These are phyloP conservation scores for Noccaea caerulescens DNA, from an alignment of 345 rosid genomes.

Conservation along the genomic window DNA sequence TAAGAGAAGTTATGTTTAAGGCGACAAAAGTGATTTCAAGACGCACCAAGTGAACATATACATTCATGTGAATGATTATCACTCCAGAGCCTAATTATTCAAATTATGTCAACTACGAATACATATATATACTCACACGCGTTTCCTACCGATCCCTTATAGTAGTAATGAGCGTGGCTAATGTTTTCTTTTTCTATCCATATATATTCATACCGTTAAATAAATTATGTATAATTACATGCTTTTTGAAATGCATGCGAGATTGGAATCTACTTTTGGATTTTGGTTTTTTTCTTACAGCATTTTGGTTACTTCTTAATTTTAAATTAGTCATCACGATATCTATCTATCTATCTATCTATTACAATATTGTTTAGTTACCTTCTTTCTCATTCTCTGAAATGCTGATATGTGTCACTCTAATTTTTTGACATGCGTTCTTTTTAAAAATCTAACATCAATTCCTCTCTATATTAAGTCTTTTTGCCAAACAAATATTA, in stretches of 20 bases:
- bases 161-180: neutral
- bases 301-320: too few species aligned
- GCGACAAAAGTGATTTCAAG: slow-evolving; percentile 53
- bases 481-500: too few species aligned
- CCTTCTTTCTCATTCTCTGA: too few species aligned
- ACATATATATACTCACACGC: neutral
- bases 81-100: slow-evolving; percentile 40
- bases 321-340: too few species aligned
- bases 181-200: neutral
- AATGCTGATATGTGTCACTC: too few species aligned
- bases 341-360: too few species aligned
- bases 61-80: slow-evolving; percentile 48
- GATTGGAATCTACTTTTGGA: slow-evolving; percentile 21
- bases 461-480: too few species aligned
- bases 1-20: slow-evolving; percentile 53
- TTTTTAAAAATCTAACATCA: too few species aligned
- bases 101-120: neutral
- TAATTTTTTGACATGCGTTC: too few species aligned
- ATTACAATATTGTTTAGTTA: too few species aligned
- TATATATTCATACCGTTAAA: neutral
- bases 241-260: slow-evolving; percentile 30
- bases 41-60: slow-evolving; percentile 49
- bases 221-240: neutral
- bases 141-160: neutral
- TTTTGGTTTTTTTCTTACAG: too few species aligned